Percentiles rank a stretch among this genome's conserved stretches.
These are phyloP conservation scores for Pseudocercospora pini-densiflorae DNA, from an alignment of 2,329 filamentous ascomycete species.

Conservation along the genomic window DNA sequence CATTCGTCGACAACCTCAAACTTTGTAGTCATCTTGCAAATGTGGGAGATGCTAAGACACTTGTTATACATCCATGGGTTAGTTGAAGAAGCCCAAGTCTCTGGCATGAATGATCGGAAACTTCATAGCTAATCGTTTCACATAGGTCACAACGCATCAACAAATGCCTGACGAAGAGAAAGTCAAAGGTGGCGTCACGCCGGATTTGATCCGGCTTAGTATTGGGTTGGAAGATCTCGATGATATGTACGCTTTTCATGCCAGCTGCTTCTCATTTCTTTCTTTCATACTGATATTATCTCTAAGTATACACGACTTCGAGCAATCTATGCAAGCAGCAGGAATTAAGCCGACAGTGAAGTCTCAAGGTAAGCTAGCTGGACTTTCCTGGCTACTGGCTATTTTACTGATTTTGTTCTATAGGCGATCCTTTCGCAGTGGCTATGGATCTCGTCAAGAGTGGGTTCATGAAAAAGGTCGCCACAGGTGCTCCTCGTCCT, in stretches of 20 bases:
- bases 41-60: slow-evolving; percentile 39
- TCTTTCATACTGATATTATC: background rate
- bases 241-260: background rate
- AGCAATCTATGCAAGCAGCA: background rate
- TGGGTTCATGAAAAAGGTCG: background rate
- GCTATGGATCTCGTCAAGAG: background rate
- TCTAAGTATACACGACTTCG: background rate
- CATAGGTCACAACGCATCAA: slow-evolving; percentile 34
- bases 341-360: background rate
- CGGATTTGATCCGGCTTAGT: background rate
- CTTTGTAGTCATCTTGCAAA: slow-evolving; percentile 35
- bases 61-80: slow-evolving; percentile 34
- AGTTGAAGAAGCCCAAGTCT: no score
- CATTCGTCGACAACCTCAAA: slow-evolving; percentile 34
- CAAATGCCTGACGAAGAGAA: slow-evolving; percentile 2
- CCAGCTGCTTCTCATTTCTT: no score
- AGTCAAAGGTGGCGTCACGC: background rate
- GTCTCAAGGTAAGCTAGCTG: background rate
- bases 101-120: no score
- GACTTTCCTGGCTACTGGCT: background rate
- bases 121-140: background rate
- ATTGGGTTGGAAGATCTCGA: background rate
- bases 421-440: background rate
- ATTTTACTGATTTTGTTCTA: background rate
- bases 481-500: background rate